phyloP scores from a whole-genome alignment of 148 eudicot species.

The Spergularia bocconei region DNA sequence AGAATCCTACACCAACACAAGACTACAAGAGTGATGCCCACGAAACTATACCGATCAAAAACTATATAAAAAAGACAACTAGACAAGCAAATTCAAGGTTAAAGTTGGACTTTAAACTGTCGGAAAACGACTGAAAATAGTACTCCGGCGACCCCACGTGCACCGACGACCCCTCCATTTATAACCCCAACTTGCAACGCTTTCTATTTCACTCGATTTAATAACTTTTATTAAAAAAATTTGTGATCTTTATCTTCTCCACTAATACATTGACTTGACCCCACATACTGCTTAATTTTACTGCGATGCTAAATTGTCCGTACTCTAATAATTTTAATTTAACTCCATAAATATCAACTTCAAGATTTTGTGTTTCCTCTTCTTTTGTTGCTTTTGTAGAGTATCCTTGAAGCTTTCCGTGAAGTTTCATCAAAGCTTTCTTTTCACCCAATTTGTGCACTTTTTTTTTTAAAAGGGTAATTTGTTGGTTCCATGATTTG shows the following conservation, averaged over 20 bases:
- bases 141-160: conserved; percentile 2
- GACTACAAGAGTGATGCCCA: not conserved
- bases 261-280: no score
- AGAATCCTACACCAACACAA: no score
- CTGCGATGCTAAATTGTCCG: no score
- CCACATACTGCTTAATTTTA: no score
- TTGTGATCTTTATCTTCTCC: no score
- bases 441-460: not conserved
- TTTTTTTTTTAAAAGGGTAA: not conserved
- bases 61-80: not conserved
- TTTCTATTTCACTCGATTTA: no score
- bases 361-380: not conserved
- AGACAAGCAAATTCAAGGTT: not conserved
- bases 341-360: not conserved
- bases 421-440: conserved; percentile 1
- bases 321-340: not conserved
- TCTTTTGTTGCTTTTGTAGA: not conserved
- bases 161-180: not conserved
- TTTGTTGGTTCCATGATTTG: not conserved
- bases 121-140: not conserved
- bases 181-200: not conserved
- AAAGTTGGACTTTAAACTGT: not conserved
- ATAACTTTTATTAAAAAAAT: no score
- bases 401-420: not conserved
- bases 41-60: not conserved